Percentiles rank a stretch among this genome's conserved stretches.
These are phyloP conservation scores for Apiospora pterosperma DNA, from an alignment of 2,329 filamentous ascomycete species.

Conservation along the genomic window DNA sequence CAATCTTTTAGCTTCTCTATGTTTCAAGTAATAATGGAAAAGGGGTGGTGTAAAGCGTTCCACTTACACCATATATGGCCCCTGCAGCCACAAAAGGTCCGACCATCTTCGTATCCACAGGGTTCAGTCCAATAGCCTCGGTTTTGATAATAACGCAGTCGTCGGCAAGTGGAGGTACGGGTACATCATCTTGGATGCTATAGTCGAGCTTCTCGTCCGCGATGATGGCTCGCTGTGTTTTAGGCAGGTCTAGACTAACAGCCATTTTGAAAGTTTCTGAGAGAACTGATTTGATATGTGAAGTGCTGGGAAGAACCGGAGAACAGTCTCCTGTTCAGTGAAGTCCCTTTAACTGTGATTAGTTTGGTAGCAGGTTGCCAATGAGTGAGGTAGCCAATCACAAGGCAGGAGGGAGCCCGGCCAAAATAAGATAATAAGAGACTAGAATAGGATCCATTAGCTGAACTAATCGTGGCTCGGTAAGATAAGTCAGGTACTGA, in stretches of 20 bases:
- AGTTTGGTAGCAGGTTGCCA: too few species aligned
- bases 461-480: background rate
- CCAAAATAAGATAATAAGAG: too few species aligned
- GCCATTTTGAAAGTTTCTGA: background rate
- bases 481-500: background rate
- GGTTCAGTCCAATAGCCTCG: slow-evolving; percentile 13
- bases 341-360: background rate
- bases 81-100: slow-evolving; percentile 9
- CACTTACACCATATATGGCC: slow-evolving; percentile 9
- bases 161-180: slow-evolving; percentile 2
- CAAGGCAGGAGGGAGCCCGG: too few species aligned
- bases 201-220: background rate
- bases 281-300: background rate
- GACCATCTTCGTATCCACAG: slow-evolving; percentile 14
- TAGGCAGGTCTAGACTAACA: background rate
- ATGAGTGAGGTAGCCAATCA: too few species aligned
- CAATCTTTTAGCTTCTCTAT: background rate
- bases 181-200: background rate
- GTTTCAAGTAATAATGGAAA: background rate
- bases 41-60: background rate
- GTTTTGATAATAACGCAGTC: slow-evolving; percentile 12
- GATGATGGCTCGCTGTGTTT: background rate
- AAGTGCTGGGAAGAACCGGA: background rate
- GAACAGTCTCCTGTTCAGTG: background rate
- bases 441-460: background rate